These are phyloP conservation scores for Cylindrotheca closterium DNA, from an alignment of 108 stramenopile species.

Conservation along the genomic window DNA sequence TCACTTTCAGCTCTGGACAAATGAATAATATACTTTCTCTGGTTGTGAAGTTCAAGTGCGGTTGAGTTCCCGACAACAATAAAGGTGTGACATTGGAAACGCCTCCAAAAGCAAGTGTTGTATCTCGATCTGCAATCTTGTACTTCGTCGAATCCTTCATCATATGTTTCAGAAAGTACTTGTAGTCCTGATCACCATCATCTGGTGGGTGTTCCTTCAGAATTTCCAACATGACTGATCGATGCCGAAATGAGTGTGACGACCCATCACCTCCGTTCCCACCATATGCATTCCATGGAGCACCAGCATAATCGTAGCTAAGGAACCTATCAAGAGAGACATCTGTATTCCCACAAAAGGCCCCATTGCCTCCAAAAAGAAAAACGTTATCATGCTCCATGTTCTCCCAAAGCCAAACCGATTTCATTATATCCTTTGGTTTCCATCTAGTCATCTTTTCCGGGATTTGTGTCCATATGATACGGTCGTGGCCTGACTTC, in stretches of 20 bases:
- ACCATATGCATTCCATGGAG: slow-evolving; percentile 25
- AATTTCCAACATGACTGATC: slow-evolving; percentile 42
- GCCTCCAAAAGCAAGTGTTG: slow-evolving; percentile 40
- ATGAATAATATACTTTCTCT: slow-evolving; percentile 38
- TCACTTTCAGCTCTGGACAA: slow-evolving; percentile 57
- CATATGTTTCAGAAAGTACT: slow-evolving; percentile 36
- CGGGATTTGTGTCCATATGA: slow-evolving; percentile 45
- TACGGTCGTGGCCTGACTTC: slow-evolving; percentile 4
- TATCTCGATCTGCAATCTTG: slow-evolving; percentile 10
- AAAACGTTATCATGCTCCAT: slow-evolving; percentile 47
- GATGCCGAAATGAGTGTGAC: slow-evolving; percentile 42
- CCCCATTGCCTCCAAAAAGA: slow-evolving; percentile 54
- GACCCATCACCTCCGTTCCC: slow-evolving; percentile 47
- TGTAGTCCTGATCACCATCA: slow-evolving; percentile 21
- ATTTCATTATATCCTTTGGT: slow-evolving; percentile 45
- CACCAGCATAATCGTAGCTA: slow-evolving; percentile 36
- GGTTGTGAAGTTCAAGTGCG: slow-evolving; percentile 24
- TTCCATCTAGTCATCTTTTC: slow-evolving; percentile 21
- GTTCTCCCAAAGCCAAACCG: slow-evolving; percentile 47
- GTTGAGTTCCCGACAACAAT: slow-evolving; percentile 47
- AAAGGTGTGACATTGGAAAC: slow-evolving; percentile 29
- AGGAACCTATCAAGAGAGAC: slow-evolving; percentile 8
- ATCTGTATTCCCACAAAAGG: slow-evolving; percentile 42
- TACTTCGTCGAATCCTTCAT: slow-evolving; percentile 10
- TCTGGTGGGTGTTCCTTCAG: slow-evolving; percentile 22